Evolutionary conservation across 805 yeast genomes (phyloP), one percentile per base, ranked within the genome.

Genomic region (Kregervanrija fluxuum): DNA sequence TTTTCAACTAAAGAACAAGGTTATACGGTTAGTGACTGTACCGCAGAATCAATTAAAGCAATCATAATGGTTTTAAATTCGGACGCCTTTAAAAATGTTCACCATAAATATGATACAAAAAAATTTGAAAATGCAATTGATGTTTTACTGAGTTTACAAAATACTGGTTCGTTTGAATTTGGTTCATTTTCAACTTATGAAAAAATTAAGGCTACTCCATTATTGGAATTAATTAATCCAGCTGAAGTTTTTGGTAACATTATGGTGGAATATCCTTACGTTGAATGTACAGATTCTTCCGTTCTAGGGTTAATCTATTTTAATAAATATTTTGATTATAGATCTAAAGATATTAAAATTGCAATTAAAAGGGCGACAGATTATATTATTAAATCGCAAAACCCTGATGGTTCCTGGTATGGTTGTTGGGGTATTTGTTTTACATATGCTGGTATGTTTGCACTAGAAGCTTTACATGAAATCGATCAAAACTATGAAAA

Each of bases 341-440:
- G 85, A 47, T 65, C 72, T 5, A 73, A 70, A 5, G 89, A 85
- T 31, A 82, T 93, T 30, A 67, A 71, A 42, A 48, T 66, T n/a
- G 81, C 96, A 0, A 85, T 93, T 38, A 69, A 75, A 4, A 71
- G 79, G 43, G 98, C 96, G 0, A 73, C 87, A 12, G 62, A 73
- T 4, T 93, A 83, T 56, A 85, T 93, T 37, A 76, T 75, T 41
- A 62, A 68, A 3, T 76, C 77, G 2, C 99, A 93, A 63, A 68
- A 71, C 37, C 56, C 58, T 0, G 96, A 93, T 62, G 99, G 99
- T 0, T 81, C 95, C 11, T 93, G 98, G 98, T 95, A 90, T 61
- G 99, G 99, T 1, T 80, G 88, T 35, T 93, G 99, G 99, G 99
- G 99, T 33, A 82, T 93, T 5, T 93, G 99, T 60, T 89, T 74